Base-by-base conservation (phyloP, 371 early-diverging fungal genomes). In the Mucor lusitanicus region DNA sequence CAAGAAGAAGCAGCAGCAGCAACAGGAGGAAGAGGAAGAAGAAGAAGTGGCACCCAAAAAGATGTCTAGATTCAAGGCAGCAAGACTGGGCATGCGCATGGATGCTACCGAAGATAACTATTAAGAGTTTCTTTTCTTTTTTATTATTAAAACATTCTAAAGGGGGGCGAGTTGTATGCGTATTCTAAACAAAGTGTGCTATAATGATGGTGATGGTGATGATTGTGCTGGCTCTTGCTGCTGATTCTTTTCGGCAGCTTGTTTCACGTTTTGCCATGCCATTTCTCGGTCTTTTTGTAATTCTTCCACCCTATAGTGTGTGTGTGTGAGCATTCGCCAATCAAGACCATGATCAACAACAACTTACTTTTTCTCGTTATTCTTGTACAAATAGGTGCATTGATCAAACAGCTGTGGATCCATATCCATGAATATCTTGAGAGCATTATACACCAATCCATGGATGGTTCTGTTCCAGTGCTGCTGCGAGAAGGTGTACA, bases 391-490 rank as follows among this genome's bases (percentile, higher is more conserved):
- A 70, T 87, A 84, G 7, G 92, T 90, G 75, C 91, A 95, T 50
- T 92, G 89, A 59, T 97, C 95, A 82, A 95, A 97, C 54, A 97
- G 77, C 65, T 91, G 88, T 35, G 96, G 94, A 77, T 91, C 90
- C 59, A 95, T 94, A 58, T 94, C 94, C 91, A 95, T 95, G 68
- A 96, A 94, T 58, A 93, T 86, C 68, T 95, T 95, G 53, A 97
- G 80, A 1, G 96, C 95, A 70, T 93, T 93, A 77, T 93, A 96
- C 6, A 96, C 96, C 9, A 94, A 85, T 7, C 93, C 91, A 75
- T 97, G 97, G 65, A 97, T 95, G 0, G 92, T 93, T 68, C 93
- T 86, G 83, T 97, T 97, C 99, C 99, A 98, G 73, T 97, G 98
- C 11, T 91, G 82, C 70, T 95, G 94, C 55, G 97, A 95, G 78